Base-by-base conservation (phyloP, 2,329 filamentous ascomycete genomes). In the Parafenestella ontariensis region DNA sequence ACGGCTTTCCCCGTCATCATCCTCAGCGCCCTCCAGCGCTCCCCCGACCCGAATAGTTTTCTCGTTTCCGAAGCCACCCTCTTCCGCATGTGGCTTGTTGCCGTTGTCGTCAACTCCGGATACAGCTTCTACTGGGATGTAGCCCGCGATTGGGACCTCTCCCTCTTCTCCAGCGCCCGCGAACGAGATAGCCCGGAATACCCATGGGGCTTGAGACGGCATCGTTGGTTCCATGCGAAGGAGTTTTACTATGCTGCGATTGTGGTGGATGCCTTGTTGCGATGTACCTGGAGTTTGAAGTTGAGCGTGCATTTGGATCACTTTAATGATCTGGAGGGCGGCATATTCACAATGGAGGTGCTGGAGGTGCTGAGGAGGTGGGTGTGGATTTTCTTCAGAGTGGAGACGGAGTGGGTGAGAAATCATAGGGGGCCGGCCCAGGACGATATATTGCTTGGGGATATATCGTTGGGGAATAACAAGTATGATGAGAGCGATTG, bases 101-200 rank as follows among this genome's bases (percentile, higher is more conserved):
- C 89, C 39, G 89, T 91, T 26, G 79, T 92, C 29, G 71, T 95
- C 66, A 97, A 99, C 76, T 96, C 91, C 13, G 81, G 90, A 40
- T 99, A 96, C 78, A 92, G 90, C n/a, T 98, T 98, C 80, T 99
- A 95, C 82, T 99, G 95, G 95, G 95, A 99, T 69, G 87, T 98
- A 26, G 84, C 91, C 50, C 95, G 93, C 79, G 95, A 99, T 81
- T 99, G 95, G 95, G 95, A 98, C 71, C 82, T 99, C 58, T 91
- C 89, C 0, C 82, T 98, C 13, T 90, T 98, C 70, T 85, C 89
- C 2, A 74, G 81, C 1, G 73, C 79, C 13, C 77, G 77, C 33
- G 81, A 85, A 58, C 85, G 89, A 59, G 81, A 82, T 61, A 82
- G 83, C 10, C 83, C 83, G 1, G 85, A 89, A 23, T 85, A 93